These are phyloP conservation scores for Ceratocystis huliohia DNA, from an alignment of 2,329 filamentous ascomycete species.

Conservation along the genomic window DNA sequence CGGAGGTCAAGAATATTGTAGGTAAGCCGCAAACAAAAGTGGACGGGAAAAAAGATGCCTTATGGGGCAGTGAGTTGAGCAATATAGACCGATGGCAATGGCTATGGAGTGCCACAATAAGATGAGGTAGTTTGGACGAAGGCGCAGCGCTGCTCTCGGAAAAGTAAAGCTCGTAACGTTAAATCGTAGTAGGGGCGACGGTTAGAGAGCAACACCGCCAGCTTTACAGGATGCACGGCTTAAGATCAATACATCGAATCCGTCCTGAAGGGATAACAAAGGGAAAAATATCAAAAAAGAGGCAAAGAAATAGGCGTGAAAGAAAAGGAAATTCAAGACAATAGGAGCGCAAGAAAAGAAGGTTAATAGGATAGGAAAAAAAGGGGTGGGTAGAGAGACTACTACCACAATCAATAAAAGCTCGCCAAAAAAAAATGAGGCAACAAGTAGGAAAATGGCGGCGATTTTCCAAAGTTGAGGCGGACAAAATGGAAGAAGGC, in stretches of 20 bases:
- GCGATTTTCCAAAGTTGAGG: not conserved
- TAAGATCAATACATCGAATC: slow-evolving; percentile 4
- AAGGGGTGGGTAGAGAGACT: not conserved
- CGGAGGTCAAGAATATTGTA: not conserved
- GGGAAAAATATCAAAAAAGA: not conserved
- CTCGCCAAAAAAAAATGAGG: not conserved
- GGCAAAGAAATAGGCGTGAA: not conserved
- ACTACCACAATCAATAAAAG: not conserved
- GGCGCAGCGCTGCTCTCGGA: slow-evolving; percentile 10
- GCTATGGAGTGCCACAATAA: slow-evolving; percentile 7
- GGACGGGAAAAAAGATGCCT: not conserved
- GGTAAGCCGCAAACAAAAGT: not conserved
- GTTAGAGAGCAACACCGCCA: slow-evolving; percentile 3
- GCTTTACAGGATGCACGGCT: slow-evolving; percentile 3
- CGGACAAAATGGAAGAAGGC: not conserved
- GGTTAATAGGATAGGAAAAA: slow-evolving; percentile 3
- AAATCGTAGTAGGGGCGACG: slow-evolving; percentile 9
- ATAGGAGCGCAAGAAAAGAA: not conserved
- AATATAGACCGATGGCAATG: slow-evolving; percentile 11
- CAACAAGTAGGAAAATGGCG: slow-evolving; percentile 5
- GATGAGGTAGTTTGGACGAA: slow-evolving; percentile 12
- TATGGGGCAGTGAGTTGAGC: slow-evolving; percentile 11
- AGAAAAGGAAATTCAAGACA: slow-evolving; percentile 4
- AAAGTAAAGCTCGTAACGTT: slow-evolving; percentile 9
- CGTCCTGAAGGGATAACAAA: slow-evolving; percentile 8